These are phyloP conservation scores for Vanderwaltozyma yarrowii DNA, from an alignment of 805 yeast species.

Conservation along the genomic window DNA sequence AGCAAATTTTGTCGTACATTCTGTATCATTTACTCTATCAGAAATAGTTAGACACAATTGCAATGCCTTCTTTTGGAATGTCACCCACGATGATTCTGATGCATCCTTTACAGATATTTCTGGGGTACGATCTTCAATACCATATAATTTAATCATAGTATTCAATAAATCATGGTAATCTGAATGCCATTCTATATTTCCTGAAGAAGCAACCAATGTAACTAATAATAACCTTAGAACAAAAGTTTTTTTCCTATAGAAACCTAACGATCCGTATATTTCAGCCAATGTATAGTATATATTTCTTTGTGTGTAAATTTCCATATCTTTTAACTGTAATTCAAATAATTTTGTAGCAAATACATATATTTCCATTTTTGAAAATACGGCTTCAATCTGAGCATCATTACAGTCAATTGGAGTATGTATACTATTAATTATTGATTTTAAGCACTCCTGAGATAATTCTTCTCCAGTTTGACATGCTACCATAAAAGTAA, in stretches of 20 bases:
- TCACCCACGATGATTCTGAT: conserved; percentile 39
- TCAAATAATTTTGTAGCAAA: conserved; percentile 40
- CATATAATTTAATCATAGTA: conserved; percentile 42
- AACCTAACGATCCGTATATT: conserved; percentile 50
- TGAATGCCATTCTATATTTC: conserved; percentile 14
- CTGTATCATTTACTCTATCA: conserved; percentile 38
- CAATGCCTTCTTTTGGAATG: conserved; percentile 46
- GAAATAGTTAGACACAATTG: conserved; percentile 44
- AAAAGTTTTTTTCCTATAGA: conserved; percentile 59
- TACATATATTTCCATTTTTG: conserved; percentile 36
- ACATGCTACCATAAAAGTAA: conserved; percentile 48
- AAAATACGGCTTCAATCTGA: conserved; percentile 12
- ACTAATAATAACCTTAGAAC: conserved; percentile 56
- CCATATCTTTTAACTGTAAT: conserved; percentile 36
- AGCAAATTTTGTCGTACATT: conserved; percentile 38
- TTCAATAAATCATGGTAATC: conserved; percentile 38
- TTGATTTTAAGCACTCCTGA: conserved; percentile 31
- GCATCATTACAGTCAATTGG: background rate
- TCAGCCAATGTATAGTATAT: conserved; percentile 58
- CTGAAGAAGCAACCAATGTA: conserved; percentile 35
- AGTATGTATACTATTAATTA: conserved; percentile 32
- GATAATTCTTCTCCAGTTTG: conserved; percentile 41
- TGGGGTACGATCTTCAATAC: conserved; percentile 34
- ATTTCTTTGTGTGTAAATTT: conserved; percentile 44
- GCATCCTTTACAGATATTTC: conserved; percentile 25